A percentile compares a stretch with the other conserved stretches of the same genome.
These are phyloP conservation scores for Calocera viscosa DNA, from an alignment of 768 basidiomycete species.

Conservation along the genomic window DNA sequence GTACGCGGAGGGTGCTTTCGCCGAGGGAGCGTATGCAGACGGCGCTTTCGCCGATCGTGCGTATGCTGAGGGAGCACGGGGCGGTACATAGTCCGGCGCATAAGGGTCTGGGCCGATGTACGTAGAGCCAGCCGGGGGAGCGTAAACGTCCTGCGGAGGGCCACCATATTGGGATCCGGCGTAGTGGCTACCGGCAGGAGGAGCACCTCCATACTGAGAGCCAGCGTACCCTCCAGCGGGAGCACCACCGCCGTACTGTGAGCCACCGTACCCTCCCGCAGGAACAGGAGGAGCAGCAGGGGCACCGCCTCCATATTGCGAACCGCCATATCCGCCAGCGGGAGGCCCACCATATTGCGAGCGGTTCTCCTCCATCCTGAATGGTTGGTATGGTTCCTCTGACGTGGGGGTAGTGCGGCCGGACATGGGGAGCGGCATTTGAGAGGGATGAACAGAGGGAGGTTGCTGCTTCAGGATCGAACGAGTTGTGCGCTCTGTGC, in stretches of 20 bases:
- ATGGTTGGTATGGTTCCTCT: neutral
- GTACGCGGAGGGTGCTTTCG: neutral
- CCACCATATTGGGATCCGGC: neutral
- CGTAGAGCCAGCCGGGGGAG: neutral
- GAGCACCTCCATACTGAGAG: neutral
- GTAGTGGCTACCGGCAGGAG: neutral
- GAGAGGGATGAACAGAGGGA: neutral
- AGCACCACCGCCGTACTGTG: neutral
- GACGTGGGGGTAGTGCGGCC: neutral
- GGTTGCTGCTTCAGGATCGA: slow-evolving; percentile 3
- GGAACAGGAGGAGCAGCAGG: neutral
- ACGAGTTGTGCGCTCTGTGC: slow-evolving; percentile 1
- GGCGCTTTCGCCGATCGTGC: neutral
- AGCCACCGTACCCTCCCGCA: neutral
- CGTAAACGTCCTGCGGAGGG: neutral
- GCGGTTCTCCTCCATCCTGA: neutral
- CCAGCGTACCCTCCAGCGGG: neutral
- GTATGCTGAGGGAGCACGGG: neutral
- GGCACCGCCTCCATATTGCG: neutral
- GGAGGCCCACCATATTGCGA: neutral
- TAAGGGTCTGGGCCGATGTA: neutral
- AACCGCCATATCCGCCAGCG: neutral
- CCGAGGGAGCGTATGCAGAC: neutral
- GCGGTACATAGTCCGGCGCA: neutral
- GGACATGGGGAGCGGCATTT: slow-evolving; percentile 1